Evolutionary conservation across 2,329 filamentous ascomycete genomes (phyloP).

Genomic region (Pochonia chlamydosporia): DNA sequence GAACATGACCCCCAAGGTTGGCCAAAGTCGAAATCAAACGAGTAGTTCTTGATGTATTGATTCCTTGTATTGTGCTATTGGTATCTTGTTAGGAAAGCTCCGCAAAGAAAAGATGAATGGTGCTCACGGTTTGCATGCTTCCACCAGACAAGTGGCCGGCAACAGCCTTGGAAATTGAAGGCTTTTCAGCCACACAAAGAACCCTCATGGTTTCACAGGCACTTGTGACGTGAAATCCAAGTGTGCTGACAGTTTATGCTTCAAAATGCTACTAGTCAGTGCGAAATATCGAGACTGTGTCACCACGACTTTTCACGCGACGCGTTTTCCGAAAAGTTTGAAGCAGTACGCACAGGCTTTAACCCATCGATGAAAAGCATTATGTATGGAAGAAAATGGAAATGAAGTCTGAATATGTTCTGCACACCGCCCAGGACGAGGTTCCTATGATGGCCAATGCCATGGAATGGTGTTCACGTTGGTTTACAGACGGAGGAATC

Average conservation of each 20-base stretch:
- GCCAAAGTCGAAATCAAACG: conserved; percentile 84
- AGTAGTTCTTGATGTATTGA: conserved; percentile 88
- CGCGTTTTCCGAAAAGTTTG: neutral
- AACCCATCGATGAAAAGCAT: neutral
- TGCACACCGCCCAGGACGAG: neutral
- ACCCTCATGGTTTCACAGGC: conserved; percentile 36
- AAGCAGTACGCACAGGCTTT: neutral
- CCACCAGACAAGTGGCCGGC: conserved; percentile 84
- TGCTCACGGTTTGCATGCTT: conserved; percentile 58
- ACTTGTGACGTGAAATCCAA: neutral
- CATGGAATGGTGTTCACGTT: too few species aligned
- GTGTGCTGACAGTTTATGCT: neutral
- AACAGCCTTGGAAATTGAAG: conserved; percentile 92
- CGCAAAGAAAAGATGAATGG: neutral
- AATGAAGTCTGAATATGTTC: neutral
- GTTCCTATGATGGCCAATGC: neutral
- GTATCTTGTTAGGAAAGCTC: conserved; percentile 15
- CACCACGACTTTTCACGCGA: too few species aligned
- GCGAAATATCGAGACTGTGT: too few species aligned
- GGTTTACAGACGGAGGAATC: too few species aligned
- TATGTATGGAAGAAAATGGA: neutral
- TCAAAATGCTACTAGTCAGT: neutral
- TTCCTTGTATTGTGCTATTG: conserved; percentile 61
- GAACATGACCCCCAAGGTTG: conserved; percentile 71
- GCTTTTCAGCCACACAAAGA: conserved; percentile 60